These are phyloP conservation scores for Suhomyces anneliseae DNA, from an alignment of 1,139 yeast species.

Conservation along the genomic window DNA sequence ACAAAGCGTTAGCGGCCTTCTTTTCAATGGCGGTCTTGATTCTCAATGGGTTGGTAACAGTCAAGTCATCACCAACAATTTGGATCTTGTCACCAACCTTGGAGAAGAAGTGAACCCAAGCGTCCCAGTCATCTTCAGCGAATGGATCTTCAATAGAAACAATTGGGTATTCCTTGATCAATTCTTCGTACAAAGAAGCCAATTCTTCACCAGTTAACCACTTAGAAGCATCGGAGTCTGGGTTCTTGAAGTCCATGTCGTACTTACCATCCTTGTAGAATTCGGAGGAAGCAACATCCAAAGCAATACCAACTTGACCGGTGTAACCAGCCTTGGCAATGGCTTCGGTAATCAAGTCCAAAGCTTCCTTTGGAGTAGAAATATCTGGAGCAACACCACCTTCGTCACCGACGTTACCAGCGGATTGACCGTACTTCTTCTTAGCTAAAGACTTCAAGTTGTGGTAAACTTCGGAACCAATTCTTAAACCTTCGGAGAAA, in stretches of 20 bases:
- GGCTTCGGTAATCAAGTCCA: slow-evolving; percentile 85
- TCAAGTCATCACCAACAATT: slow-evolving; percentile 95
- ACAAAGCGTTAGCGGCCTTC: slow-evolving; percentile 90
- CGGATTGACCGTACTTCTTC: slow-evolving; percentile 92
- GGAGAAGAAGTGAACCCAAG: slow-evolving; percentile 85
- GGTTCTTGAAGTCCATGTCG: slow-evolving; percentile 97
- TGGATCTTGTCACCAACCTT: slow-evolving; percentile 70
- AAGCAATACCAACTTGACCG: slow-evolving; percentile 85
- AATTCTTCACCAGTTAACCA: slow-evolving; percentile 87
- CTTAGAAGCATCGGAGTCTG: slow-evolving; percentile 81
- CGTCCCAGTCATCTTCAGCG: slow-evolving; percentile 98
- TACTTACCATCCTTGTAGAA: slow-evolving; percentile 94
- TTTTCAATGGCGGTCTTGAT: slow-evolving; percentile 91
- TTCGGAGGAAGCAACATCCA: slow-evolving; percentile 96
- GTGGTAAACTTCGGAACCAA: slow-evolving; percentile 97
- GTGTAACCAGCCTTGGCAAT: slow-evolving; percentile 91
- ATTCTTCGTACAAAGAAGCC: slow-evolving; percentile 75
- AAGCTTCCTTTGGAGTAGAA: slow-evolving; percentile 89
- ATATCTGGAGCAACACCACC: slow-evolving; percentile 99
- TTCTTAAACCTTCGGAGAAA: slow-evolving; percentile 91
- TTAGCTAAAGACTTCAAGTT: slow-evolving; percentile 85
- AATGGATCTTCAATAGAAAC: slow-evolving; percentile 97
- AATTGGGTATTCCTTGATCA: slow-evolving; percentile 89
- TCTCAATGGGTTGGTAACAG: slow-evolving; percentile 95
- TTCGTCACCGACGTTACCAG: slow-evolving; percentile 99